Base-by-base conservation (phyloP, 2,329 filamentous ascomycete species). In the Apiospora rasikravindrae region DNA sequence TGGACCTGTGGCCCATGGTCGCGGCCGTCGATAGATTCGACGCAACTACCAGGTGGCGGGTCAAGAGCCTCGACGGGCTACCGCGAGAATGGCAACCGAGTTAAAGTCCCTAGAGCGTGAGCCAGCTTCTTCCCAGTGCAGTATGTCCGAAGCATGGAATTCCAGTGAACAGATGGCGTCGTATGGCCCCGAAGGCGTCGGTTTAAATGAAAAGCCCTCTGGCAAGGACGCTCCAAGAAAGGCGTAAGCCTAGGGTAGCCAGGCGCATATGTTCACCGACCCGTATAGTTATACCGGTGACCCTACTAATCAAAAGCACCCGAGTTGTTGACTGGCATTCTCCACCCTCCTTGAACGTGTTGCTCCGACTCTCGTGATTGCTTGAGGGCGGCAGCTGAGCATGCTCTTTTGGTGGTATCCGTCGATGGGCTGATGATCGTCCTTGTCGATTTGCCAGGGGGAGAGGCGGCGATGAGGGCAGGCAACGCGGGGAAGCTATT, bases 1-100 rank as follows among this genome's bases (percentile, higher is more conserved):
- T 86, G 33, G 81, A 83, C 72, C 78, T 81, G 71, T 80, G 78
- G 67, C 81, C 81, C 84, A 86, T 85, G 33, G 29, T 64, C 8
- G 29, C 57, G 57, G 33, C 29, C 33, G 33, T n/a, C 19, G 10
- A n/a, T 40, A 37, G n/a, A 19, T 24, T 19, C 33, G 3, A 29
- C 29, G 57, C 57, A 13, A 37, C 33, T 37, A n/a, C 57, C 57
- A 13, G 13, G 33, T 22, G 40, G 26, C 51, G 51, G 51, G 7
- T 16, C 8, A 33, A 22, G 26, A 10, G 24, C 51, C 51, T 53
- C 24, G 24, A 16, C 16, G 6, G 51, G 14, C 14, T 16, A 2
- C 26, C 26, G 33, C 14, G 4, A 33, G 51, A 29, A 29, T 57
- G 29, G 19, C 13, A 61, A 19, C 53, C 53, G 29, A 37, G 22